These are phyloP conservation scores for Raddia distichophylla DNA, from an alignment of 176 grass and related monocot genomes.

Conservation along the genomic window DNA sequence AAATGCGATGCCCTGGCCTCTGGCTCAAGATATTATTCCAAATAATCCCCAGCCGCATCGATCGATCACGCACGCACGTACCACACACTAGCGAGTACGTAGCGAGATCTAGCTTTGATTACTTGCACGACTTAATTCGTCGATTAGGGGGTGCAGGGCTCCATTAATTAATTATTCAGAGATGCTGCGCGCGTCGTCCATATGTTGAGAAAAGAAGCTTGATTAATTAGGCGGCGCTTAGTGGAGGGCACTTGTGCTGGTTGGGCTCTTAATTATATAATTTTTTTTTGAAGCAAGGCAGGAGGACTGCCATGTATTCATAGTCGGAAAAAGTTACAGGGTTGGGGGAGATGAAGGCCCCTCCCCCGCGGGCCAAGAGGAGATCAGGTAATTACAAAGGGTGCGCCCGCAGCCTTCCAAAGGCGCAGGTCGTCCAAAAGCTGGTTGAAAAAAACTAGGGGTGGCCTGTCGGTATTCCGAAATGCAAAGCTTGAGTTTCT, in stretches of 20 bases:
- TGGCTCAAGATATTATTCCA: neutral
- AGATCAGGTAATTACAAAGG: too few relatives aligned
- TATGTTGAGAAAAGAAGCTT: conserved; percentile 11
- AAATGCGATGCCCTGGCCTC: neutral
- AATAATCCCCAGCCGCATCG: neutral
- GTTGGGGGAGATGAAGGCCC: too few relatives aligned
- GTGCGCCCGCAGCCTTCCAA: too few relatives aligned
- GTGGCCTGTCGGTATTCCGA: too few relatives aligned
- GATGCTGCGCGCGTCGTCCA: conserved; percentile 11
- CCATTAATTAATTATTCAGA: conserved; percentile 12
- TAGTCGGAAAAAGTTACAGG: too few relatives aligned
- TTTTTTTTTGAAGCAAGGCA: too few relatives aligned
- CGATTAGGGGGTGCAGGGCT: neutral
- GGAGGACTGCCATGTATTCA: too few relatives aligned
- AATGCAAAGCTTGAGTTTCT: too few relatives aligned
- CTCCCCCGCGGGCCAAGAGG: too few relatives aligned
- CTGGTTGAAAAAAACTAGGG: too few relatives aligned
- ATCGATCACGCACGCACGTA: neutral
- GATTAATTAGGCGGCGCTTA: neutral
- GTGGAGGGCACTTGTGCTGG: conserved; percentile 13
- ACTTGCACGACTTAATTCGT: conserved; percentile 6
- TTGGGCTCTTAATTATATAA: conserved; percentile 6
- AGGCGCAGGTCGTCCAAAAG: too few relatives aligned
- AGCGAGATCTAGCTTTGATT: neutral
- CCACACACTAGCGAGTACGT: neutral